Conservation (phyloP, 2,329 filamentous ascomycete genomes). For the Xylaria sp. region DNA sequence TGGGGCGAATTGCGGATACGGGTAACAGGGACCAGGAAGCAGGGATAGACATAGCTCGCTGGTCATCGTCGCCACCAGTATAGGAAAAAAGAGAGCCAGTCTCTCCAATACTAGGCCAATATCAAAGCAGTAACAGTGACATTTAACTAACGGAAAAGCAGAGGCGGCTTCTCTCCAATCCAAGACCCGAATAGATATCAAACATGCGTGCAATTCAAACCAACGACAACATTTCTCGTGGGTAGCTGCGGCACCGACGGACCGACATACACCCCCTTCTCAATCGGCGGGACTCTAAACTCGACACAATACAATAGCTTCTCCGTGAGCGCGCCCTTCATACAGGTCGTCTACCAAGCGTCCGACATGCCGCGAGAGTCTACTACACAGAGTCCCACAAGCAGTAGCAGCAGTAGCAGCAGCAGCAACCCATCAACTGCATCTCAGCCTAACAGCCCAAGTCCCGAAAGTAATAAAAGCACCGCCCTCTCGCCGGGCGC, state of each 20-base stretch:
- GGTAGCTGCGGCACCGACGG: slow-evolving; percentile 28
- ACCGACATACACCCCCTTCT: slow-evolving; percentile 28
- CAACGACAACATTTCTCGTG: slow-evolving; percentile 33
- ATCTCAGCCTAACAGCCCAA: neutral
- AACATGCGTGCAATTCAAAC: slow-evolving; percentile 33
- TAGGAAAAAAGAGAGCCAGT: neutral
- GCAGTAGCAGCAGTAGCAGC: neutral
- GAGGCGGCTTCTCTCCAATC: slow-evolving; percentile 28
- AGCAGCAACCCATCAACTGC: neutral
- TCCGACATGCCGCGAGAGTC: slow-evolving; percentile 21
- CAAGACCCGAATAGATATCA: neutral
- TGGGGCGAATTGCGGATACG: neutral
- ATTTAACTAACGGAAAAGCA: slow-evolving; percentile 21
- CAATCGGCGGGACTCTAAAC: slow-evolving; percentile 13
- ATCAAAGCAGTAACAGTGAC: neutral
- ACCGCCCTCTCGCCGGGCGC: slow-evolving; percentile 19
- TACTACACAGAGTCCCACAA: neutral
- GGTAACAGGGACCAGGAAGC: neutral
- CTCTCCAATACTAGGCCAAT: neutral
- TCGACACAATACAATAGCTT: slow-evolving; percentile 22
- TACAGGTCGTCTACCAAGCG: slow-evolving; percentile 28
- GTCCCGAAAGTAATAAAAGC: neutral
- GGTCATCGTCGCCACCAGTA: neutral
- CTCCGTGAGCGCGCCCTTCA: slow-evolving; percentile 26
- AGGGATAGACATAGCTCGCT: neutral